A percentile compares a stretch with the other conserved stretches of the same genome.
These are phyloP conservation scores for Yamadazyma phyllophila DNA, from an alignment of 805 yeast species.

Conservation along the genomic window DNA sequence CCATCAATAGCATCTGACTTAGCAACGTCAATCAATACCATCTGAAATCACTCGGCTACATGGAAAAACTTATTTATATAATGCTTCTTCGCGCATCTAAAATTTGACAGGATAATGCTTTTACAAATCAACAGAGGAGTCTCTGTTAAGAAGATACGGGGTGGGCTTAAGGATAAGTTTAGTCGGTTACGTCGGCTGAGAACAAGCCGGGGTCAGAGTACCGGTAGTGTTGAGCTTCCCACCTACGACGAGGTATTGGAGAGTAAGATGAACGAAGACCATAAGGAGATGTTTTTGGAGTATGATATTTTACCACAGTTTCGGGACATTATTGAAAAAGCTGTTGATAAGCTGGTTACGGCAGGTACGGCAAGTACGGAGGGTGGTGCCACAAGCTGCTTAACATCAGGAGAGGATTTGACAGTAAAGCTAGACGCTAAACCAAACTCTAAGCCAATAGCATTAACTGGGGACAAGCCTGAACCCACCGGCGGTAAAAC, in stretches of 20 bases:
- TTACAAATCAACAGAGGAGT: neutral
- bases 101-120: neutral
- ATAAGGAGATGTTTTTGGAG: neutral
- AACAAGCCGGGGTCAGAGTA: no score
- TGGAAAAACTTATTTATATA: neutral
- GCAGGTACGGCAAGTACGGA: no score
- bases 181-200: neutral
- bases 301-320: conserved; percentile 8
- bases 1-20: neutral
- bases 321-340: conserved; percentile 1
- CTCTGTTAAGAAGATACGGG: neutral
- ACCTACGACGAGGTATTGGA: conserved; percentile 8
- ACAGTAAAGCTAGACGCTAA: neutral
- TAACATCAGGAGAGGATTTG: neutral
- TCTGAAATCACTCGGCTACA: neutral
- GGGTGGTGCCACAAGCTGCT: no score
- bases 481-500: neutral
- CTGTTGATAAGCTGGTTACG: no score
- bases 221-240: neutral
- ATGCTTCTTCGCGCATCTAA: neutral
- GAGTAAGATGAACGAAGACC: neutral
- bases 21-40: neutral
- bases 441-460: no score
- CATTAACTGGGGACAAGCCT: neutral
- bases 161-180: neutral